Evolutionary conservation across 306 rosid species (phyloP), one percentile per base, ranked within the genome.

Genomic region (Spatholobus suberectus): DNA sequence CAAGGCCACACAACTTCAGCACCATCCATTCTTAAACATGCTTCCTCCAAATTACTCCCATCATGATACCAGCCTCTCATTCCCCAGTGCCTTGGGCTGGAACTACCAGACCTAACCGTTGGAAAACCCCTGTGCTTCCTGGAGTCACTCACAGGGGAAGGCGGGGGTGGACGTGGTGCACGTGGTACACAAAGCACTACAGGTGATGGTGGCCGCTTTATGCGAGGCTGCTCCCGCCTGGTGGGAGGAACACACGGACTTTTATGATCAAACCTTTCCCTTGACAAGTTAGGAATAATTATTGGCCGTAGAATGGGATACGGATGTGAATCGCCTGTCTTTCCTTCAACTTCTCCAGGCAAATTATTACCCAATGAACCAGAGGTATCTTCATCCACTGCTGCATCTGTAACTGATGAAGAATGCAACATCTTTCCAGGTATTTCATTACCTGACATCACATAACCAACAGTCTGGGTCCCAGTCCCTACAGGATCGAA

Each of bases 1-100:
- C 97, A 93, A 63, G 98, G 97, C 98, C 98, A 93, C 72, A 95
- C 93, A 89, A 95, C 97, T 93, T 95, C 98, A 77, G 97, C 95
- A 70, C 98, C 97, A 80, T 95, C 97, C 90, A 88, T 90, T 68
- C 90, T 87, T 77, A 91, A 88, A 85, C 93, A 89, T 78, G 90
- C 91, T 76, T 95, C 98, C 76, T 95, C 98, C 87, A 89, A 85
- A 85, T 88, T 91, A 89, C 87, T 90, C 79, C 98, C 98, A 81
- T 93, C 98, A 72, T 86, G 96, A 84, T 90, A 90, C 97, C 97
- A 95, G 61, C 98, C 97, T 87, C 94, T 88, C 90, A 95, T 86
- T 67, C 98, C 98, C 98, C 97, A 95, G 73, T 95, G 95, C 86
- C 98, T 91, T 44, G 98, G 98, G 89, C 98, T 95, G 55, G 98